Evolutionary conservation across 1,284 basidiomycete genomes (phyloP).

Genomic region (Pseudozyma flocculosa): DNA sequence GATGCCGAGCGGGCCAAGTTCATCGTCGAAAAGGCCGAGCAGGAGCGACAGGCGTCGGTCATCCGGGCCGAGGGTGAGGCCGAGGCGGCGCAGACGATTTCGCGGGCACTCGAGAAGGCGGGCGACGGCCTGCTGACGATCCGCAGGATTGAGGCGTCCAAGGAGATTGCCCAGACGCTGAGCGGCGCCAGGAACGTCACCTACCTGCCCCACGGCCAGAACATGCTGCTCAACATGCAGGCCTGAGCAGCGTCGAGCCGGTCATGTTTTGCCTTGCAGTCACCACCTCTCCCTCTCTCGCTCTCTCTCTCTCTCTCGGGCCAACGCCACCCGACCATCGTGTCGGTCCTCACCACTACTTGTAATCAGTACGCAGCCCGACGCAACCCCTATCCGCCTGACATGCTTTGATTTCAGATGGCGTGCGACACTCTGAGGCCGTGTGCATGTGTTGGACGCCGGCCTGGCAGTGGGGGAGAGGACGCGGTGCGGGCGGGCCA

Average conservation of each 20-base stretch:
- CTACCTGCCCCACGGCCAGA: constrained; percentile 59
- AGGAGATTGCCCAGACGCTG: constrained; percentile 75
- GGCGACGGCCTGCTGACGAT: constrained; percentile 94
- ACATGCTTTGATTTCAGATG: too few species aligned
- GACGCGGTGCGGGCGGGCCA: too few species aligned
- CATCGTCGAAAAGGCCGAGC: constrained; percentile 92
- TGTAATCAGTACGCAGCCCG: too few species aligned
- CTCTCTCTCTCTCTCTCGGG: too few species aligned
- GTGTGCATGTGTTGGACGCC: too few species aligned
- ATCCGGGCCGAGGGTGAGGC: constrained; percentile 98
- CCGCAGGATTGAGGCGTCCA: constrained; percentile 94
- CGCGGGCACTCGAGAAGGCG: constrained; percentile 84
- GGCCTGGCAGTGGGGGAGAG: too few species aligned
- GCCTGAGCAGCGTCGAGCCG: too few species aligned
- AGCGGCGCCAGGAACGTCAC: constrained; percentile 59
- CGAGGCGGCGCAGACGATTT: constrained; percentile 82
- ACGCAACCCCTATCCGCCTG: too few species aligned
- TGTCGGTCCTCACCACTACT: too few species aligned
- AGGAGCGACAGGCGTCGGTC: constrained; percentile 97
- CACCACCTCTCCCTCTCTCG: background rate
- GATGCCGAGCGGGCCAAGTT: constrained; percentile 94
- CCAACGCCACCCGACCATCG: too few species aligned
- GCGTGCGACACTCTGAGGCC: too few species aligned
- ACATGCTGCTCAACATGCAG: constrained; percentile 55
- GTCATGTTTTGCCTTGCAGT: background rate